Conservation (phyloP, 2,329 filamentous ascomycete genomes). For the Cryphonectria carpinicola region DNA sequence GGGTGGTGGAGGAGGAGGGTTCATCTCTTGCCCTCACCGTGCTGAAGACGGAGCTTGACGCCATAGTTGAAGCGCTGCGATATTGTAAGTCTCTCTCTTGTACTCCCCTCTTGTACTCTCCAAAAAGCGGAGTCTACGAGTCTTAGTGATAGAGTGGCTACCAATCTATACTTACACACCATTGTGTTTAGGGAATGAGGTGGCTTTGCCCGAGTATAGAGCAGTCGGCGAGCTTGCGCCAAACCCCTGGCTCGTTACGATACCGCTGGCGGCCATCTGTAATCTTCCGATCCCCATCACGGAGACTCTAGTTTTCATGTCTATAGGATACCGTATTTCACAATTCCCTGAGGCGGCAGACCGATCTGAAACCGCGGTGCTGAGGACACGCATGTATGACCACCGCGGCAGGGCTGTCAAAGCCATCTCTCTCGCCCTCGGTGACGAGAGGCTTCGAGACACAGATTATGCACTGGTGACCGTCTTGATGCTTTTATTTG, state of each 20-base stretch:
- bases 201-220: background rate
- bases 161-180: background rate
- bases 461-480: slow-evolving; percentile 1
- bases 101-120: too few species aligned
- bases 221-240: slow-evolving; percentile 1
- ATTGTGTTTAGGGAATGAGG: background rate
- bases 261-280: background rate
- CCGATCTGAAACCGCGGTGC: background rate
- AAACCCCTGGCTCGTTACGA: background rate
- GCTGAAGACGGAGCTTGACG: slow-evolving; percentile 1
- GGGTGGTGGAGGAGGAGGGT: background rate
- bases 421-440: background rate
- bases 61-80: background rate
- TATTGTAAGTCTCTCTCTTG: slow-evolving; percentile 6
- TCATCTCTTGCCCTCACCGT: background rate
- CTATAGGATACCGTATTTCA: slow-evolving; percentile 31
- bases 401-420: slow-evolving; percentile 7
- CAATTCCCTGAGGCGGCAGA: background rate
- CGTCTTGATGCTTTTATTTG: slow-evolving; percentile 11
- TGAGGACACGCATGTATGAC: slow-evolving; percentile 10
- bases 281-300: background rate
- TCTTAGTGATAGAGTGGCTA: background rate
- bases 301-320: slow-evolving; percentile 6
- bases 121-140: background rate
- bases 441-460: background rate